Evolutionary conservation across 345 rosid genomes (phyloP).

Genomic region (Anastatica hierochuntica): DNA sequence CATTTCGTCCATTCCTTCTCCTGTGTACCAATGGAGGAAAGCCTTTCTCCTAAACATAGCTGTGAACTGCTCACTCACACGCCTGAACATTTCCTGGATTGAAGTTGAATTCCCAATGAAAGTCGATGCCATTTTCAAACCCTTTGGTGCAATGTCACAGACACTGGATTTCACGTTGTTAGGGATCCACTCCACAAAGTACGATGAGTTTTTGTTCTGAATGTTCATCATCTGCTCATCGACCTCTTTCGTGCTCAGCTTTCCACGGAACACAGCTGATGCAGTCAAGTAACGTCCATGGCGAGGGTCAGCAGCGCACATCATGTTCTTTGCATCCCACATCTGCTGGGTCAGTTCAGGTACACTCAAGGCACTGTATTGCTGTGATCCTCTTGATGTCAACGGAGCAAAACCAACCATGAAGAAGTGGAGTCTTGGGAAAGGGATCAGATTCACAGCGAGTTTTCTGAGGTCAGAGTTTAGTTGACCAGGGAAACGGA

Average conservation of each 20-base stretch:
- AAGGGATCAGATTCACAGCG: constrained; percentile 30
- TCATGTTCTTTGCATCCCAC: constrained; percentile 40
- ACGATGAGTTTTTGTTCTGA: constrained; percentile 33
- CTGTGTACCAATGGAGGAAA: constrained; percentile 38
- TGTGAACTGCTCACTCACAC: constrained; percentile 33
- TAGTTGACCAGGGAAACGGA: constrained; percentile 35
- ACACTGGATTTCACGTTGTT: constrained; percentile 35
- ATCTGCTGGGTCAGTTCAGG: constrained; percentile 33
- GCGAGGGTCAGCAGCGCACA: constrained; percentile 38
- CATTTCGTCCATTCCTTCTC: constrained; percentile 37
- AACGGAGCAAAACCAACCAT: constrained; percentile 36
- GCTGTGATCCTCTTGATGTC: constrained; percentile 34
- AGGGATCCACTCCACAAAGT: constrained; percentile 35
- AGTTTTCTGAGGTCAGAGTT: constrained; percentile 35
- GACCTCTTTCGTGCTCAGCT: constrained; percentile 31
- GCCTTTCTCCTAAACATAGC: constrained; percentile 41
- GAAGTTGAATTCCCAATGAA: constrained; percentile 34
- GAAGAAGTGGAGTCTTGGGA: constrained; percentile 34
- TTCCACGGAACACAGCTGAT: constrained; percentile 34
- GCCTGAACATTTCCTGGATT: constrained; percentile 35
- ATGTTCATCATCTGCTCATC: constrained; percentile 38
- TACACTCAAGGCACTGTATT: constrained; percentile 33
- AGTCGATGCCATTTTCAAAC: constrained; percentile 29
- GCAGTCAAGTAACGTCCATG: constrained; percentile 34
- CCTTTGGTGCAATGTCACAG: constrained; percentile 34